phyloP scores from a whole-genome alignment of 306 rosid genomes.

The Cucurbita moschata region DNA sequence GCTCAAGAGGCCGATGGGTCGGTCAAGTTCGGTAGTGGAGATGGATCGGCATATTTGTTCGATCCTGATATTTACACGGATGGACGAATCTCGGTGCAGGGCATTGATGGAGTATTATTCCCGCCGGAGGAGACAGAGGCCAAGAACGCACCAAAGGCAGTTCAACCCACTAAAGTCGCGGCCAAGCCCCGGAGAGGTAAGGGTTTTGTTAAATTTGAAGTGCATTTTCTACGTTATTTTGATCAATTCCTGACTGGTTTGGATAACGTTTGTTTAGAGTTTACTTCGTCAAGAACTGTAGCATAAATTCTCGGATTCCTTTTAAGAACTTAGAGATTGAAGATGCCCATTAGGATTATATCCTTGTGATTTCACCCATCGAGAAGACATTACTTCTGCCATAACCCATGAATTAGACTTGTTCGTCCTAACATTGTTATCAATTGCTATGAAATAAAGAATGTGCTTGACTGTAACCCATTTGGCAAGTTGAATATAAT shows the following conservation, averaged over 20 bases:
- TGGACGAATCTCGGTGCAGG: slow-evolving; percentile 23
- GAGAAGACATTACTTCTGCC: not conserved
- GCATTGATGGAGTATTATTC: slow-evolving; percentile 21
- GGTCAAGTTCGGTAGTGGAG: slow-evolving; percentile 16
- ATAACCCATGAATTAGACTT: not conserved
- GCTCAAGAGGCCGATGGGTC: slow-evolving; percentile 24
- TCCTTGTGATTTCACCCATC: not conserved
- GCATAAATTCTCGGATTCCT: not conserved
- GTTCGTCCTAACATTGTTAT: not conserved
- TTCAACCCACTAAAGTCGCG: slow-evolving; percentile 9
- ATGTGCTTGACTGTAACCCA: not conserved
- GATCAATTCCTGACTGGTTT: not conserved
- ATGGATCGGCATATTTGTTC: slow-evolving; percentile 16
- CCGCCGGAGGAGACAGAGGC: slow-evolving; percentile 11
- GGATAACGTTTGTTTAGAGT: not conserved
- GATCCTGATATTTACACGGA: slow-evolving; percentile 23
- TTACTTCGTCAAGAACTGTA: not conserved
- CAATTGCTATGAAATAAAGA: not conserved
- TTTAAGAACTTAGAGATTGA: not conserved
- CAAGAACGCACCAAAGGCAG: not conserved
- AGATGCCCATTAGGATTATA: not conserved
- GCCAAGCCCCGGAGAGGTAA: slow-evolving; percentile 19
- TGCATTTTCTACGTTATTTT: not conserved
- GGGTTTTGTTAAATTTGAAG: not conserved
- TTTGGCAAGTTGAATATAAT: not conserved